Base-by-base conservation (phyloP, 768 basidiomycete genomes). In the Termitomyces sp. region DNA sequence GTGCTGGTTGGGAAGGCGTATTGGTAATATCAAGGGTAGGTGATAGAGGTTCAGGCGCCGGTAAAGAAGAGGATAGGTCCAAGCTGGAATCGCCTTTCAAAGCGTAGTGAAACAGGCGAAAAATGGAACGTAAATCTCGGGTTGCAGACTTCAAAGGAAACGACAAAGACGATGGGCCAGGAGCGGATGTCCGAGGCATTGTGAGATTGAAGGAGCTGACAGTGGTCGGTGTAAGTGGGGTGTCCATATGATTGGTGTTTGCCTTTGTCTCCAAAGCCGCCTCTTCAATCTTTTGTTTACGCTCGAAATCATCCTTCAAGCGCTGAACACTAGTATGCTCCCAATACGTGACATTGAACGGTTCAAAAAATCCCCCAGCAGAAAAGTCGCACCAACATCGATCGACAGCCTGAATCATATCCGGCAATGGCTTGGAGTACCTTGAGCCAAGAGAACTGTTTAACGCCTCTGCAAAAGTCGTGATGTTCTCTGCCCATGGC, bases 371-470 rank as follows among this genome's bases (percentile, higher is more conserved):
- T 15, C 79, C 78, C 18, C 77, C 77, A 18, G 75, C 73, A 20
- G 84, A 81, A 59, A 92, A 74, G 65, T 93, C 91, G 62, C 91
- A 93, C 92, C 92, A 94, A 66, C 92, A 94, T 47, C 90, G 83
- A 63, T 93, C 92, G 4, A 80, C 77, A 3, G 89, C 78, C 28
- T 81, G 83, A 50, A 93, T 83, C 47, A 82, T 78, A 2, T 78
- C 70, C 0, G 87, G 86, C 5, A 81, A 61, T 12, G 81, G 70
- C 8, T 73, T 68, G 13, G 71, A 60, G 63, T 79, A 76, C 54
- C 75, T 72, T 20, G 72, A 49, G 8, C 75, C 62, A 9, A 80
- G 75, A 24, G 77, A 77, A 41, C 80, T 72, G 49, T 77, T 80
- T 56, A 91, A 69, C 3, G 87, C 88, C 36, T 88, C 81, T 1